A percentile compares a stretch with the other conserved stretches of the same genome.
Conservation (phyloP, 2,329 filamentous ascomycete species). For the Aspergillus candidus region DNA sequence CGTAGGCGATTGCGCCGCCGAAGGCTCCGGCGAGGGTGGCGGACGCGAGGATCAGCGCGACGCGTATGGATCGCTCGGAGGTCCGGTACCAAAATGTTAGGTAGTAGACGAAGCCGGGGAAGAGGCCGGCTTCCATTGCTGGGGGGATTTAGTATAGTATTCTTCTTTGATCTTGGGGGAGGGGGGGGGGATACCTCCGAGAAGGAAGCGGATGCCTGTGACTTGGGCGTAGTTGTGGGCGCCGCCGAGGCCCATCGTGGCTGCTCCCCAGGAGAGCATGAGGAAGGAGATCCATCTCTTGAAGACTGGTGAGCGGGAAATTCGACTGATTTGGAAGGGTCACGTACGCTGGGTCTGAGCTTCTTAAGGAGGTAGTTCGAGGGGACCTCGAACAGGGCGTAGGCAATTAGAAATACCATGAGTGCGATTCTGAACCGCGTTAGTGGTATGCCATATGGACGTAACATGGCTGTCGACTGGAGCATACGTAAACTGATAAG, state of each 20-base stretch:
- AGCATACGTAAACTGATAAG: constrained; percentile 52
- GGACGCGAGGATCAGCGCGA: constrained; percentile 50
- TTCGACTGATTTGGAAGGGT: neutral
- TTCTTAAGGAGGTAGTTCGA: constrained; percentile 48
- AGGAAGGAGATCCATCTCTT: constrained; percentile 46
- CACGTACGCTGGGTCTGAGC: constrained; percentile 37
- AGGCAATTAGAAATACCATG: constrained; percentile 46
- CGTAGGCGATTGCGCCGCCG: constrained; percentile 52
- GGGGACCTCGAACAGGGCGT: constrained; percentile 46
- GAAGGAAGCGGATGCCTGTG: constrained; percentile 42
- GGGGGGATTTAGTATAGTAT: neutral
- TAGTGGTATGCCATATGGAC: neutral
- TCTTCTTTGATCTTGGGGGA: no score
- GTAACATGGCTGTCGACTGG: neutral
- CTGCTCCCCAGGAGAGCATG: constrained; percentile 46
- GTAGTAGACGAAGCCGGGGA: constrained; percentile 45
- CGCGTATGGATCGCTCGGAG: constrained; percentile 52
- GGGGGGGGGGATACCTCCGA: constrained; percentile 28
- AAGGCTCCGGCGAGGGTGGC: constrained; percentile 52
- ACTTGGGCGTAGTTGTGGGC: constrained; percentile 39
- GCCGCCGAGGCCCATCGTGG: constrained; percentile 46
- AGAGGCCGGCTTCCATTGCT: constrained; percentile 47
- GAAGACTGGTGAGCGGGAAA: neutral
- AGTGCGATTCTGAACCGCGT: constrained; percentile 35
- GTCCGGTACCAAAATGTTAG: constrained; percentile 52